phyloP scores from a whole-genome alignment of 257 asterid species.

The Coffea canephora region DNA sequence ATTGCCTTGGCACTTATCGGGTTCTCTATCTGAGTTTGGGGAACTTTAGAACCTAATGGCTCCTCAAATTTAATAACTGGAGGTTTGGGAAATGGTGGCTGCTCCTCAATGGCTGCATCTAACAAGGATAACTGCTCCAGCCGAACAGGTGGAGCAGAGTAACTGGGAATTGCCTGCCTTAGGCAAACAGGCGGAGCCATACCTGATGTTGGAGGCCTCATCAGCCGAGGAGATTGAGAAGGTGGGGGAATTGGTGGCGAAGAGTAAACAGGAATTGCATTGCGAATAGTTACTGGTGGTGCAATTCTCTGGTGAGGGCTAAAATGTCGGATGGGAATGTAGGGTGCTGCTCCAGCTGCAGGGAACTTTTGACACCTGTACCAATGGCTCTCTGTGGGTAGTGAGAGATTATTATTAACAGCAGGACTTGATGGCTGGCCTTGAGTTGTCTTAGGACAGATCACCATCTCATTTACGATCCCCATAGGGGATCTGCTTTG shows the following conservation, averaged over 20 bases:
- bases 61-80: conserved; percentile 31
- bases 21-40: conserved; percentile 26
- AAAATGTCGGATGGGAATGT: conserved; percentile 74
- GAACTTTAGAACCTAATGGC: conserved; percentile 27
- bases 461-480: conserved; percentile 14
- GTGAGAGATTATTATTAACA: conserved; percentile 37
- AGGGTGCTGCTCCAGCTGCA: conserved; percentile 82
- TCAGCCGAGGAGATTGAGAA: conserved; percentile 40
- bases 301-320: conserved; percentile 64
- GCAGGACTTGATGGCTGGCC: conserved; percentile 35
- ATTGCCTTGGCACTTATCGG: conserved; percentile 16
- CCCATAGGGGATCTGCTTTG: conserved; percentile 30
- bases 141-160: conserved; percentile 52
- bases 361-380: conserved; percentile 58
- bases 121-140: conserved; percentile 43
- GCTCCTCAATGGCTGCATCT: conserved; percentile 45
- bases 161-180: conserved; percentile 60
- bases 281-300: conserved; percentile 83
- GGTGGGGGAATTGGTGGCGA: conserved; percentile 76
- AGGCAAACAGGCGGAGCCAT: conserved; percentile 64
- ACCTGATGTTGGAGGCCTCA: conserved; percentile 51
- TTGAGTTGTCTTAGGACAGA: conserved; percentile 32
- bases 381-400: conserved; percentile 34
- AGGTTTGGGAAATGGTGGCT: conserved; percentile 34
- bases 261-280: conserved; percentile 74